Evolutionary conservation across 1,284 basidiomycete genomes (phyloP).

Genomic region (Farysia itapuensis): DNA sequence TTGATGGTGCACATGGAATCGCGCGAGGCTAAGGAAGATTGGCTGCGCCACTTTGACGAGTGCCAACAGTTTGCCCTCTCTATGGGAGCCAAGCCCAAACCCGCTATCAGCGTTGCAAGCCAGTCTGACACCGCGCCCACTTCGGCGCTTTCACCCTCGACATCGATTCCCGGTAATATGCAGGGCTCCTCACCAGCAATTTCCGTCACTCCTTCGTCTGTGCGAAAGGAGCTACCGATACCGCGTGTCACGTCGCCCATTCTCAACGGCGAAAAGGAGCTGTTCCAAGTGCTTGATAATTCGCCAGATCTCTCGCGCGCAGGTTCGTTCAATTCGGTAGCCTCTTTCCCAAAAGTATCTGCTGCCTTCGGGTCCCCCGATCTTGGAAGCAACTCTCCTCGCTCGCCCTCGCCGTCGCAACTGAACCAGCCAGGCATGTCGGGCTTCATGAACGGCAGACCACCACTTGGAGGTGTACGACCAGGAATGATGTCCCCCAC

Average conservation of each 20-base stretch:
- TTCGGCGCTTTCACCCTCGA: not conserved
- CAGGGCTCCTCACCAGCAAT: conserved; percentile 44
- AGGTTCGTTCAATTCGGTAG: conserved; percentile 46
- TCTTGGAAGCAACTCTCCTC: conserved; percentile 15
- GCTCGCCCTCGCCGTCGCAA: conserved; percentile 27
- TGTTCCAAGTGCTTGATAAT: conserved; percentile 4
- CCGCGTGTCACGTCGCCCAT: conserved; percentile 4
- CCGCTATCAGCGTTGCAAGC: conserved; percentile 7
- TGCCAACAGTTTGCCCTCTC: conserved; percentile 79
- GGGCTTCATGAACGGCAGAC: conserved; percentile 3
- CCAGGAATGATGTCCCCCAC: conserved; percentile 28
- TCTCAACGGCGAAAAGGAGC: conserved; percentile 2
- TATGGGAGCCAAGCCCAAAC: conserved; percentile 49
- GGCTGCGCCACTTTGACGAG: conserved; percentile 76
- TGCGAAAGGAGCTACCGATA: conserved; percentile 8
- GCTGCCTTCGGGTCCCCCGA: conserved; percentile 30
- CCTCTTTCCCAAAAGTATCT: conserved; percentile 35
- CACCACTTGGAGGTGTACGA: conserved; percentile 1
- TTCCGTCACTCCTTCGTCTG: conserved; percentile 46
- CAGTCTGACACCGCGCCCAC: too few species aligned
- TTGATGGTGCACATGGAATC: conserved; percentile 72
- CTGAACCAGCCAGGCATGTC: conserved; percentile 3
- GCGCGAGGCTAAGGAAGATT: conserved; percentile 68
- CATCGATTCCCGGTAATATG: conserved; percentile 6
- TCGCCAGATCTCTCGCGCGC: conserved; percentile 30